Evolutionary conservation across 345 rosid species (phyloP), one percentile per base, ranked within the genome.

Genomic region (Xanthoceras sorbifolium): DNA sequence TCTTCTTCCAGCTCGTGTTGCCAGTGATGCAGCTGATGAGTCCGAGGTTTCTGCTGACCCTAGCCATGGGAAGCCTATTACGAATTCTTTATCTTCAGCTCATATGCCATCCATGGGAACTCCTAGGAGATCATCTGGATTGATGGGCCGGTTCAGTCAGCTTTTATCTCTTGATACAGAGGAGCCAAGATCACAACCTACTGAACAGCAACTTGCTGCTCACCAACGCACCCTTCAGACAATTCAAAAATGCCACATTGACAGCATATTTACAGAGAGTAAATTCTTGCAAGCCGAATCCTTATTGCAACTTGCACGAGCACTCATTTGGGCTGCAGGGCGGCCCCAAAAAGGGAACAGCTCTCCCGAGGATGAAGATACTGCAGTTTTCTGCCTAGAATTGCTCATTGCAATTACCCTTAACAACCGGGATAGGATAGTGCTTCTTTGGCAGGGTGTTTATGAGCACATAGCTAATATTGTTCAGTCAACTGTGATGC

Each of bases 141-240:
- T 96, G 83, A 96, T 96, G 98, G 99, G 99, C 75, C 84, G 99
- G 77, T 96, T 96, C 89, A 96, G 99, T 88, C 97, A 96, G 88
- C 99, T 96, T 68, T 85, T 96, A 81, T 93, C 98, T 76, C 98
- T 96, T 32, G 99, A 96, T 70, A 89, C 95, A 17, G 99, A 96
- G 90, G 98, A 93, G 89, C 99, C 97, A 78, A 90, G 97, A 82
- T 96, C 91, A 36, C 98, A 96, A 80, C 99, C 99, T 59, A 92
- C 97, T 28, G 98, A 93, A 77, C 97, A 96, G 79, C 97, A 96
- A 80, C 97, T 96, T 79, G 99, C 99, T 76, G 97, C 99, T 86
- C 97, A 96, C 85, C 99, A 93, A 73, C 91, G 98, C 42, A 93
- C 98, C 22, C 88, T 91, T 80, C 97, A 92, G 84, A 93, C 97